These are phyloP conservation scores for Eucalyptus marginata DNA, from an alignment of 345 rosid genomes.

Conservation along the genomic window DNA sequence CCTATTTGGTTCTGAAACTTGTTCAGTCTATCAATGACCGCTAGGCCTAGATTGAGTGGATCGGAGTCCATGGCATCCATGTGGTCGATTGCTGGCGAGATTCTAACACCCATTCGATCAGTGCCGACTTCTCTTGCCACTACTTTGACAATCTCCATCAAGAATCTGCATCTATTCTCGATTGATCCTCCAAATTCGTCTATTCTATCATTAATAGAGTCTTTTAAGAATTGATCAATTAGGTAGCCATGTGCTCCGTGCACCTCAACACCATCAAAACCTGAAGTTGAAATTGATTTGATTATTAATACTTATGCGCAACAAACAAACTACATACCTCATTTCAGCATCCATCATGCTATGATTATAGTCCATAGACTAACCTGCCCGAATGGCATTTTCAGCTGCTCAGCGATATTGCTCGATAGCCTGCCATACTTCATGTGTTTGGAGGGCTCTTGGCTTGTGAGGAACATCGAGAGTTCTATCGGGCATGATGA, in stretches of 20 bases:
- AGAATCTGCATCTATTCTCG: constrained; percentile 57
- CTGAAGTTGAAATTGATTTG: constrained; percentile 1
- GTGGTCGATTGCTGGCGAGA: constrained; percentile 81
- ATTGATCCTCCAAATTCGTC: constrained; percentile 78
- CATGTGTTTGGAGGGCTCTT: constrained; percentile 23
- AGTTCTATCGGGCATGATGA: constrained; percentile 53
- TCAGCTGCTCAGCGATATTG: constrained; percentile 46
- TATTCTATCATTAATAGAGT: constrained; percentile 66
- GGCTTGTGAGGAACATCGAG: constrained; percentile 39
- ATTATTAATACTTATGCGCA: background rate
- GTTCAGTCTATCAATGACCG: constrained; percentile 49
- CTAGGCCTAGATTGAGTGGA: constrained; percentile 57
- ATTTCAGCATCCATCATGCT: background rate
- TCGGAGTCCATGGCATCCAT: constrained; percentile 72
- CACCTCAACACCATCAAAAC: constrained; percentile 84
- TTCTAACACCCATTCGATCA: constrained; percentile 49
- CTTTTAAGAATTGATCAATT: constrained; percentile 73
- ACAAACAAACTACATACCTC: background rate
- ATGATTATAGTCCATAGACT: background rate
- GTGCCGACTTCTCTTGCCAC: constrained; percentile 43
- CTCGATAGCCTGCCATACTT: constrained; percentile 41
- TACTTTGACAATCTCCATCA: constrained; percentile 45
- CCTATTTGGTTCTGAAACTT: constrained; percentile 37
- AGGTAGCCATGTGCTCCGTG: constrained; percentile 90
- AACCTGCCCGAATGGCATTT: constrained; percentile 76